These are phyloP conservation scores for Botrytis fragariae DNA, from an alignment of 2,329 filamentous ascomycete genomes.

Conservation along the genomic window DNA sequence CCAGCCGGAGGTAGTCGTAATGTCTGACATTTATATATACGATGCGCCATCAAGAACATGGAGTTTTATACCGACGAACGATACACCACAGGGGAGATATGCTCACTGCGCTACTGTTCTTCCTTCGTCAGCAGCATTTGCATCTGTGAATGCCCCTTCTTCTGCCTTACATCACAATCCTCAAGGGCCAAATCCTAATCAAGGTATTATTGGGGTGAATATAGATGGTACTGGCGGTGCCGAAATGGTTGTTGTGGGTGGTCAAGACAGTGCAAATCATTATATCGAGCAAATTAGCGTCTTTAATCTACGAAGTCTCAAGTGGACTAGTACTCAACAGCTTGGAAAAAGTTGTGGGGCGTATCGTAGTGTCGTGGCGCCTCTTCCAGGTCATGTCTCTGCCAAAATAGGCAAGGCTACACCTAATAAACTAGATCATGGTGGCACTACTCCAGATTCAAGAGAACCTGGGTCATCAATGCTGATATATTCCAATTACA, in stretches of 20 bases:
- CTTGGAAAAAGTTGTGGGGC: slow-evolving; percentile 92
- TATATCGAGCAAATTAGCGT: slow-evolving; percentile 99
- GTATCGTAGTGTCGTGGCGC: slow-evolving; percentile 91
- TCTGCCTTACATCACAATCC: slow-evolving; percentile 90
- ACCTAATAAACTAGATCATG: slow-evolving; percentile 42
- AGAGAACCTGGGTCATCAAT: slow-evolving; percentile 66
- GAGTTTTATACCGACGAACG: slow-evolving; percentile 77
- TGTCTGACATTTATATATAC: slow-evolving; percentile 97
- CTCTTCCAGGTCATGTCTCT: slow-evolving; percentile 65
- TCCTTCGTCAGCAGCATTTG: slow-evolving; percentile 82
- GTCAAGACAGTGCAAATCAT: slow-evolving; percentile 95
- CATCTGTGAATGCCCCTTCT: slow-evolving; percentile 77
- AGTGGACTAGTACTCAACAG: slow-evolving; percentile 88
- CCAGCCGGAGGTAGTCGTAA: slow-evolving; percentile 86
- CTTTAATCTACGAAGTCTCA: slow-evolving; percentile 91
- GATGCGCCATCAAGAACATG: slow-evolving; percentile 80
- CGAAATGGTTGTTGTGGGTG: slow-evolving; percentile 95
- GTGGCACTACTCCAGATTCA: slow-evolving; percentile 48
- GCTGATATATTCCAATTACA: slow-evolving; percentile 99
- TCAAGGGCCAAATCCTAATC: slow-evolving; percentile 76
- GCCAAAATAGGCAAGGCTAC: slow-evolving; percentile 63
- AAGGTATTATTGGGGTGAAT: slow-evolving; percentile 81
- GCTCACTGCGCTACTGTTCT: slow-evolving; percentile 94
- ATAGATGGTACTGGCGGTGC: slow-evolving; percentile 89
- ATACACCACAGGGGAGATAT: slow-evolving; percentile 89